These are phyloP conservation scores for Candida sp. DNA, from an alignment of 1,139 yeast genomes.

Conservation along the genomic window DNA sequence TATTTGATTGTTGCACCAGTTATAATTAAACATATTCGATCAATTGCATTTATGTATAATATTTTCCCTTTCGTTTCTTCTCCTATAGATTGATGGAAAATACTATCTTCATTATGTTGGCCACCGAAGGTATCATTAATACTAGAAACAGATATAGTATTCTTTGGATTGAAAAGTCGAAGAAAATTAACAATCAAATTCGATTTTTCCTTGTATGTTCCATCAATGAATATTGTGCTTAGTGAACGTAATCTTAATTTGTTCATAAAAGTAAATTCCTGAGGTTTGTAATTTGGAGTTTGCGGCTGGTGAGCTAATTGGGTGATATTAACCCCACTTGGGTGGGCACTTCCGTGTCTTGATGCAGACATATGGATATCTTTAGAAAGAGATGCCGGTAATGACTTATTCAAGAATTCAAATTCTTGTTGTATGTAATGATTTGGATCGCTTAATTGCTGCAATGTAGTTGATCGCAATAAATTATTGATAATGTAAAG, in stretches of 20 bases:
- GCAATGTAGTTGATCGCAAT: slow-evolving; percentile 16
- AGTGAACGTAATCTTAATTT: slow-evolving; percentile 16
- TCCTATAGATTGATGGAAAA: slow-evolving; percentile 3
- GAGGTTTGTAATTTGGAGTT: slow-evolving; percentile 4
- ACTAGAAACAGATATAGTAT: slow-evolving; percentile 7
- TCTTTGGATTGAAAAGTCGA: slow-evolving; percentile 11
- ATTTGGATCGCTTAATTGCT: slow-evolving; percentile 17
- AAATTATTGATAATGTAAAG: slow-evolving; percentile 26
- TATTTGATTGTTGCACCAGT: slow-evolving; percentile 18
- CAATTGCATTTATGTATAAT: slow-evolving; percentile 14
- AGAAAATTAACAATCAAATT: slow-evolving; percentile 20
- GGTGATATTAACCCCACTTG: slow-evolving; percentile 18
- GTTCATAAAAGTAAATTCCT: slow-evolving; percentile 8
- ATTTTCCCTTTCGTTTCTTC: slow-evolving; percentile 14
- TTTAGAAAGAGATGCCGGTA: slow-evolving; percentile 19
- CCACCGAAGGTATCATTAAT: slow-evolving; percentile 4
- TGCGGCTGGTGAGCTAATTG: slow-evolving; percentile 7
- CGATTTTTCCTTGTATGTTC: slow-evolving; percentile 33
- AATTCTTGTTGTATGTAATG: slow-evolving; percentile 17
- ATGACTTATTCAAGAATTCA: slow-evolving; percentile 16
- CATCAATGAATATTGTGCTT: slow-evolving; percentile 24
- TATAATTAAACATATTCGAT: slow-evolving; percentile 14
- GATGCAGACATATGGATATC: slow-evolving; percentile 26
- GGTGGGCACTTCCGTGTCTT: slow-evolving; percentile 19
- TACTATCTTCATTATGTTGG: slow-evolving; percentile 2